Evolutionary conservation across 768 basidiomycete genomes (phyloP), one percentile per base, ranked within the genome.

Genomic region (Rubroboletus satanas): DNA sequence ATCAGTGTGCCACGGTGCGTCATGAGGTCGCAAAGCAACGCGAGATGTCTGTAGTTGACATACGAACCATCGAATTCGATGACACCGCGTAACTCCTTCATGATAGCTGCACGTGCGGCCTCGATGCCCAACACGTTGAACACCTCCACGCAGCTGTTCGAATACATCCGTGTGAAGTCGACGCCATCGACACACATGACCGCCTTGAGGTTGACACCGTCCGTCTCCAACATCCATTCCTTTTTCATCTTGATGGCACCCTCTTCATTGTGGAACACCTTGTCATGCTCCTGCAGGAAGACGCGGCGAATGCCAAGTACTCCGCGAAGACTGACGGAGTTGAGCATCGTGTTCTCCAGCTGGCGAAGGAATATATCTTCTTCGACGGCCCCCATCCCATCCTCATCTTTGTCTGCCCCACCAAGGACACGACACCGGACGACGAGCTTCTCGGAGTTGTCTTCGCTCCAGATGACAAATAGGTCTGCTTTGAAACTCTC

Each of bases 61-160:
- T 98, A 97, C 17, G 96, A 98, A 79, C 96, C 96, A 67, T 98
- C 96, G 76, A 98, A 98, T 73, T 98, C 95, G 73, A 99, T 97
- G 69, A 98, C 97, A 53, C 85, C 82, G 59, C 96, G 88, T 44
- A 99, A 73, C 71, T 99, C 97, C 75, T 81, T 91, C 81, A 97
- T 85, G 64, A 99, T 88, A 8, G 95, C 93, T 15, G 87, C 93
- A 7, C 96, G 87, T 15, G 95, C 94, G 18, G 94, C 97, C 71
- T 99, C 97, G 66, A 99, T 97, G 61, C 97, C 97, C 51, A 98
- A 80, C 23, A 95, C 92, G 61, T 91, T 79, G 80, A 94, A 94
- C 47, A 98, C 80, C 73, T 98, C 97, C 45, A 90, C 87, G 72
- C 93, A 96, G 71, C 88, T 96, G 82, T 99, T 99, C 23, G 97